A percentile compares a stretch with the other conserved stretches of the same genome.
Conservation (phyloP, 2,329 filamentous ascomycete species). For the Hymenotorrendiella dingleyae region DNA sequence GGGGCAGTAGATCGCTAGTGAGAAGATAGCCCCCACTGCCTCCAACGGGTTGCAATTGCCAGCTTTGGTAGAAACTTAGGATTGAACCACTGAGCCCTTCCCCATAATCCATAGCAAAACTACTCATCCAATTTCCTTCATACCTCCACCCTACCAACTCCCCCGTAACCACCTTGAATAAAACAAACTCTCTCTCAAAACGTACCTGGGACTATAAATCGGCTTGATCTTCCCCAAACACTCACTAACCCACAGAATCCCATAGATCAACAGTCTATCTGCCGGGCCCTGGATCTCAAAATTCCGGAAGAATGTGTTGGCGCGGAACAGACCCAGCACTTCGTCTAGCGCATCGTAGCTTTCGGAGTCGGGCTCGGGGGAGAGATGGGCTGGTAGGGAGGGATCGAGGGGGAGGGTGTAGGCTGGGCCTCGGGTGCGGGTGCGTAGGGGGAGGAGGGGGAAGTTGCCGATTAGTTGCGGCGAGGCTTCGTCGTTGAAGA, state of each 20-base stretch:
- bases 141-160: not conserved
- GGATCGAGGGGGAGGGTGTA: conserved; percentile 66
- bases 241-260: conserved; percentile 90
- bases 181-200: not conserved
- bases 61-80: too few relatives aligned
- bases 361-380: conserved; percentile 77
- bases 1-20: too few relatives aligned
- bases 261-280: conserved; percentile 91
- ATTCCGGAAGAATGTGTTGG: conserved; percentile 98
- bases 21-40: too few relatives aligned
- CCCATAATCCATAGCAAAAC: not conserved
- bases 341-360: conserved; percentile 97
- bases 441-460: conserved; percentile 88
- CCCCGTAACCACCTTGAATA: not conserved
- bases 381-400: conserved; percentile 39
- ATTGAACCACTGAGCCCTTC: too few relatives aligned
- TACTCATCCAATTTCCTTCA: not conserved
- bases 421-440: conserved; percentile 90
- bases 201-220: conserved; percentile 56
- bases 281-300: conserved; percentile 98
- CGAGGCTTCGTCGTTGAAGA: conserved; percentile 80
- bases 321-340: conserved; percentile 85
- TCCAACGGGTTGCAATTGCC: too few relatives aligned
- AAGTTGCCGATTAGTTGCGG: conserved; percentile 75
- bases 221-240: conserved; percentile 84